Evolutionary conservation across 1,284 basidiomycete genomes (phyloP).

Genomic region (Singerocomus inundabilis): DNA sequence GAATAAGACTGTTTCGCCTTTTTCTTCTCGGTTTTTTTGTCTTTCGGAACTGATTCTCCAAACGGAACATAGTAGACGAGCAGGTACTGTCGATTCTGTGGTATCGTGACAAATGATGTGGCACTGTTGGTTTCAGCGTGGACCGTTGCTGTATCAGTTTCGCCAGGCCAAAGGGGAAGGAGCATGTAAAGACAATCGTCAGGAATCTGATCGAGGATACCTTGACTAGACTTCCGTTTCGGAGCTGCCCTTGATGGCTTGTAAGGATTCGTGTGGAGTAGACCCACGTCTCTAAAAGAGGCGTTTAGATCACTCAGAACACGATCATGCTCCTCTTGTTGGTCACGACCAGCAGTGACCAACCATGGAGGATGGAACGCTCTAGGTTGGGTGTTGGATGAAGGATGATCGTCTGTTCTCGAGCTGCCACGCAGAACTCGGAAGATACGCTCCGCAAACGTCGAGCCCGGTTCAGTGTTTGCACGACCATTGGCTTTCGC

Average conservation of each 20-base stretch:
- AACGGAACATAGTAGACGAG: conserved; percentile 70
- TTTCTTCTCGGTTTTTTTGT: conserved; percentile 37
- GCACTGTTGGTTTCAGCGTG: conserved; percentile 26
- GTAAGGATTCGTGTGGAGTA: conserved; percentile 57
- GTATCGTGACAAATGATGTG: conserved; percentile 41
- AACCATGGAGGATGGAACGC: conserved; percentile 68
- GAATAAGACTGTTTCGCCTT: conserved; percentile 31
- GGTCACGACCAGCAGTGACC: conserved; percentile 56
- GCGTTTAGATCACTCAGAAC: conserved; percentile 68
- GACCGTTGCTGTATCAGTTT: conserved; percentile 50
- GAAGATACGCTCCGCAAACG: conserved; percentile 24
- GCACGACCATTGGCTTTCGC: conserved; percentile 22
- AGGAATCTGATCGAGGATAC: conserved; percentile 63
- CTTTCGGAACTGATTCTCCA: conserved; percentile 26
- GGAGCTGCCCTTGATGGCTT: conserved; percentile 26
- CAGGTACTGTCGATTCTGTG: conserved; percentile 60
- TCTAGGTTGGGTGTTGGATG: conserved; percentile 34
- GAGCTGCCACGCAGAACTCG: conserved; percentile 22
- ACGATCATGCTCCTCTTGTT: conserved; percentile 63
- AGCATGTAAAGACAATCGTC: conserved; percentile 74
- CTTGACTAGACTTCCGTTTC: conserved; percentile 28
- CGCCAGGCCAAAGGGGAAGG: conserved; percentile 77
- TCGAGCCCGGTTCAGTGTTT: conserved; percentile 21
- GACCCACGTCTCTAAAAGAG: conserved; percentile 74
- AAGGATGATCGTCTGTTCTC: conserved; percentile 24